phyloP scores from a whole-genome alignment of 768 basidiomycete species.

The Phaeolepiota aurea region DNA sequence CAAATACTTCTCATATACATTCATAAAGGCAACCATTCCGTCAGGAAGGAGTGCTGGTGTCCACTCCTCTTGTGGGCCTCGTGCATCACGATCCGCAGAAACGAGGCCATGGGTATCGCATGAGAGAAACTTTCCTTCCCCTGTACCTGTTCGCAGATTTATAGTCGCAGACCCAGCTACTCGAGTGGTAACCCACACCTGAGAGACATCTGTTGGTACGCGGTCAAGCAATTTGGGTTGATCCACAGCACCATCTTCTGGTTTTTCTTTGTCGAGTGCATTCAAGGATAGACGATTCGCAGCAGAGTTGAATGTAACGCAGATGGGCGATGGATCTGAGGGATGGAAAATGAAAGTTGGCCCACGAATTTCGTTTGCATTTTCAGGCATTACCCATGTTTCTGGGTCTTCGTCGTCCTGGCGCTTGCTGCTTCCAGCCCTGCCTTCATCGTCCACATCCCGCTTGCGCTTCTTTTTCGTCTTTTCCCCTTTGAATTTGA shows the following conservation, averaged over 20 bases:
- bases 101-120: slow-evolving; percentile 83
- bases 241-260: slow-evolving; percentile 37
- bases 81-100: slow-evolving; percentile 77
- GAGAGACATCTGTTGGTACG: slow-evolving; percentile 72
- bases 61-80: slow-evolving; percentile 94
- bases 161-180: slow-evolving; percentile 78
- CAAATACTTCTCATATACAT: slow-evolving; percentile 84
- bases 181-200: slow-evolving; percentile 88
- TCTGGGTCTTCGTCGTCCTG: slow-evolving; percentile 60
- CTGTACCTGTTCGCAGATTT: slow-evolving; percentile 81
- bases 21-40: slow-evolving; percentile 84
- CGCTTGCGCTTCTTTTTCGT: slow-evolving; percentile 74
- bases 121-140: slow-evolving; percentile 85
- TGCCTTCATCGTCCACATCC: slow-evolving; percentile 41
- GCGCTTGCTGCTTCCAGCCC: slow-evolving; percentile 33
- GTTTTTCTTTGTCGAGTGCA: slow-evolving; percentile 49
- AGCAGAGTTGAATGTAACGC: slow-evolving; percentile 71
- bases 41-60: slow-evolving; percentile 74
- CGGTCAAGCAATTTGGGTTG: slow-evolving; percentile 47
- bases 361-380: slow-evolving; percentile 68
- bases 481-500: slow-evolving; percentile 89
- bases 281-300: slow-evolving; percentile 65
- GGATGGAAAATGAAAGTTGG: slow-evolving; percentile 85
- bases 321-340: slow-evolving; percentile 70
- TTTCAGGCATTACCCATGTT: slow-evolving; percentile 73